Conservation (phyloP, 805 yeast species). For the Hanseniaspora hatyaiensis region DNA sequence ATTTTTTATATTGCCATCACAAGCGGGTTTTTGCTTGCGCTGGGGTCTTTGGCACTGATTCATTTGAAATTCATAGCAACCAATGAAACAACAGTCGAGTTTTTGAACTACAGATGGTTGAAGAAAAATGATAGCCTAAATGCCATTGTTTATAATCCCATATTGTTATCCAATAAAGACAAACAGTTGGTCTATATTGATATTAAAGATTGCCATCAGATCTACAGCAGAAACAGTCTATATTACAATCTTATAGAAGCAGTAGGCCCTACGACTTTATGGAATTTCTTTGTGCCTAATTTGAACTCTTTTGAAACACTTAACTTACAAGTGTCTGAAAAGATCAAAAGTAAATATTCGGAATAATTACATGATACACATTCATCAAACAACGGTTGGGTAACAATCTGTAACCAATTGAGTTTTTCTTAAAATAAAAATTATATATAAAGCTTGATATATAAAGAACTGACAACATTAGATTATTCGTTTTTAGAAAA, state of each 20-base stretch:
- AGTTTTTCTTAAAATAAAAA: background rate
- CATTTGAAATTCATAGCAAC: slow-evolving; percentile 36
- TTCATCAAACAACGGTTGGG: background rate
- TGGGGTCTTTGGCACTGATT: slow-evolving; percentile 34
- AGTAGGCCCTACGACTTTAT: background rate
- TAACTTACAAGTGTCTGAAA: slow-evolving; percentile 1
- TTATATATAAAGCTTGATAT: too few relatives aligned
- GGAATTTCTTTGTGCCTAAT: slow-evolving; percentile 4
- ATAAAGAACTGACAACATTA: background rate
- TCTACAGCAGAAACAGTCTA: slow-evolving; percentile 22
- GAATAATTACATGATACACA: background rate
- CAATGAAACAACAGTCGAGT: slow-evolving; percentile 53
- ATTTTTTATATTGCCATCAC: slow-evolving; percentile 39
- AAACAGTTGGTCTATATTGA: slow-evolving; percentile 36
- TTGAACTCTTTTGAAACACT: slow-evolving; percentile 12
- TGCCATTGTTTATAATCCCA: slow-evolving; percentile 23
- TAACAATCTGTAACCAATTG: background rate
- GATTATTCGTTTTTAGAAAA: slow-evolving; percentile 34
- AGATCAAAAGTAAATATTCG: background rate
- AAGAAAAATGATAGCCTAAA: slow-evolving; percentile 21
- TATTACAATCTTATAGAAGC: slow-evolving; percentile 19
- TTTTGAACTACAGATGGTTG: slow-evolving; percentile 29
- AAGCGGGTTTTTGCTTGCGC: slow-evolving; percentile 36
- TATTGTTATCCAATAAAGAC: slow-evolving; percentile 22
- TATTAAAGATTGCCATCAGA: slow-evolving; percentile 23